phyloP scores from a whole-genome alignment of 805 yeast genomes.

The Wickerhamomyces rabaulensis region DNA sequence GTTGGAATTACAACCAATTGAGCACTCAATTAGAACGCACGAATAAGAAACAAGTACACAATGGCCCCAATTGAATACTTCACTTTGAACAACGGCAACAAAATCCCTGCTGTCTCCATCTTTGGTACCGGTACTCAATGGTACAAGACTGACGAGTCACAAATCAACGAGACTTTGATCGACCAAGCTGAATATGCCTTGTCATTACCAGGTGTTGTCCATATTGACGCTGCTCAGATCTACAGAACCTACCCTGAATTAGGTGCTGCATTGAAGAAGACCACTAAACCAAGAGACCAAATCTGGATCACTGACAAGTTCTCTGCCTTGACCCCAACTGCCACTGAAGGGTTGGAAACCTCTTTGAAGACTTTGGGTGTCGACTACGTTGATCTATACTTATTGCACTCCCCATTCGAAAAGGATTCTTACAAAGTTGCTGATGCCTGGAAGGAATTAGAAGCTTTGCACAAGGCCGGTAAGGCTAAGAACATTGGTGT shows the following conservation, averaged over 20 bases:
- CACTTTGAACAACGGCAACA: constrained; percentile 30
- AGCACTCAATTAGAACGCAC: constrained; percentile 2
- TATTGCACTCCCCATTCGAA: constrained; percentile 44
- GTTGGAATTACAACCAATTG: neutral
- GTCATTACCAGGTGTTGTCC: constrained; percentile 43
- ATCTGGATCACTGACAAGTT: constrained; percentile 53
- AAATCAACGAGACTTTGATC: constrained; percentile 28
- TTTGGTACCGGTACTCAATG: constrained; percentile 60
- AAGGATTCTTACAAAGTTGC: constrained; percentile 34
- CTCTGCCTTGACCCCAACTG: constrained; percentile 29
- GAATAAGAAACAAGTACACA: constrained; percentile 7
- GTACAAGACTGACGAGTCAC: constrained; percentile 30
- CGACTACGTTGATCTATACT: constrained; percentile 47
- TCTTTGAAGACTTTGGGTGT: constrained; percentile 35
- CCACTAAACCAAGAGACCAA: constrained; percentile 41
- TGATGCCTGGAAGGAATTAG: constrained; percentile 50
- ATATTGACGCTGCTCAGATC: constrained; percentile 54
- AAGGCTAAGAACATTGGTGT: constrained; percentile 55
- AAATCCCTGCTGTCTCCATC: constrained; percentile 42
- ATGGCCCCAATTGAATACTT: constrained; percentile 14
- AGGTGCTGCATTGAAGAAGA: constrained; percentile 38
- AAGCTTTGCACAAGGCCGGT: constrained; percentile 44
- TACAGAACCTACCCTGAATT: constrained; percentile 52
- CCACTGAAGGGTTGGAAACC: constrained; percentile 35
- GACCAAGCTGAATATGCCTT: constrained; percentile 28